A percentile compares a stretch with the other conserved stretches of the same genome.
Conservation (phyloP, 805 yeast species). For the Candida gorgasii region DNA sequence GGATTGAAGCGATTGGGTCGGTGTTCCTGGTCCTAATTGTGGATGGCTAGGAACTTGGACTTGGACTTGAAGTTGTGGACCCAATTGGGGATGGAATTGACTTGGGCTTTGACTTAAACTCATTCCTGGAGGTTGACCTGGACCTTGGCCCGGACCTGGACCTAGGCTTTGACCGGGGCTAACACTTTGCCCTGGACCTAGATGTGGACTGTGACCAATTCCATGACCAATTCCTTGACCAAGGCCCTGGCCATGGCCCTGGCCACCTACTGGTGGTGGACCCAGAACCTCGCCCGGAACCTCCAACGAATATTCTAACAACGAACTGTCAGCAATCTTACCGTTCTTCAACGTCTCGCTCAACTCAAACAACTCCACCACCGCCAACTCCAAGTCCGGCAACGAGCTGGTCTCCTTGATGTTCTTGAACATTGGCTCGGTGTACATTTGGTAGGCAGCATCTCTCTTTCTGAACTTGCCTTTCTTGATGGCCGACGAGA, state of each 20-base stretch:
- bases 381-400: constrained; percentile 29
- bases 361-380: constrained; percentile 29
- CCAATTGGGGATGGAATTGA: too few relatives aligned
- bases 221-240: background rate
- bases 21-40: too few relatives aligned
- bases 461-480: constrained; percentile 16
- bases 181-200: background rate
- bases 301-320: constrained; percentile 9
- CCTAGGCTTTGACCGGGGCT: background rate
- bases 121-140: background rate
- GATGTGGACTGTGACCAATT: too few relatives aligned
- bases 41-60: background rate
- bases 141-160: background rate
- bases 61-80: too few relatives aligned
- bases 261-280: background rate
- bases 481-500: constrained; percentile 32
- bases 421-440: constrained; percentile 15
- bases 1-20: background rate
- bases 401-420: constrained; percentile 22
- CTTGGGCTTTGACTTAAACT: too few relatives aligned
- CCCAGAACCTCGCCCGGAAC: background rate
- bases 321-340: constrained; percentile 17
- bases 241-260: background rate
- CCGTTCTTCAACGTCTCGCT: constrained; percentile 33
- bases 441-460: background rate